Evolutionary conservation across 2,329 filamentous ascomycete genomes (phyloP).

Genomic region (Diaporthe batatas): DNA sequence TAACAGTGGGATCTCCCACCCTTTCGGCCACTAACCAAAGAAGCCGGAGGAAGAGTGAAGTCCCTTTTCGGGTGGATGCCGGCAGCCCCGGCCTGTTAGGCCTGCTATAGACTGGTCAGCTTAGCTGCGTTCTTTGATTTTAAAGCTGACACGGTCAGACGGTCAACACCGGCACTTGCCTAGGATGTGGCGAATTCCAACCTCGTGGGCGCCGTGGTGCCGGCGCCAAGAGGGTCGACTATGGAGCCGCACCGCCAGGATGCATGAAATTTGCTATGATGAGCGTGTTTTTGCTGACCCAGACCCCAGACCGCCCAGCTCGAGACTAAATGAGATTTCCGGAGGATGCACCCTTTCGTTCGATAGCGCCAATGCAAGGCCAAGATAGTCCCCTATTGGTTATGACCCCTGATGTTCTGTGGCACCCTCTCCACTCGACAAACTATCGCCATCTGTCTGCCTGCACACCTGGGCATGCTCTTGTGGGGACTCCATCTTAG

Average conservation of each 20-base stretch:
- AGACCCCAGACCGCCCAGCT: slow-evolving; percentile 24
- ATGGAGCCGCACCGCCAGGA: neutral
- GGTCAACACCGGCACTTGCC: neutral
- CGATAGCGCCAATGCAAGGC: slow-evolving; percentile 11
- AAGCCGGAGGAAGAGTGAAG: neutral
- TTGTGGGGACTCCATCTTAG: neutral
- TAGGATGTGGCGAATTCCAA: neutral
- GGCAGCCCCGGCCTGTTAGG: neutral
- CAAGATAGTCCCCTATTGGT: slow-evolving; percentile 7
- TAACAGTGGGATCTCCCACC: neutral
- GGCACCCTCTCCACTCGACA: neutral
- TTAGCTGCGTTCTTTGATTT: neutral
- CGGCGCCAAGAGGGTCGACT: neutral
- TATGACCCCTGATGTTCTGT: slow-evolving; percentile 10
- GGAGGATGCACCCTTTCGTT: slow-evolving; percentile 24
- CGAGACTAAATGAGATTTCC: neutral
- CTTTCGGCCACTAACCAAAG: neutral
- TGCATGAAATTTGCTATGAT: neutral
- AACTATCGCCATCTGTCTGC: slow-evolving; percentile 11
- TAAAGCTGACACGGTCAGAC: neutral
- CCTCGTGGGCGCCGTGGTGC: neutral
- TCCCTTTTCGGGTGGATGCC: neutral
- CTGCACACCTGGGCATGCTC: neutral
- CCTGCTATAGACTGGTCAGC: neutral
- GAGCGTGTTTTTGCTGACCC: slow-evolving; percentile 8